Base-by-base conservation (phyloP, 345 rosid genomes). In the Nephelium lappaceum region DNA sequence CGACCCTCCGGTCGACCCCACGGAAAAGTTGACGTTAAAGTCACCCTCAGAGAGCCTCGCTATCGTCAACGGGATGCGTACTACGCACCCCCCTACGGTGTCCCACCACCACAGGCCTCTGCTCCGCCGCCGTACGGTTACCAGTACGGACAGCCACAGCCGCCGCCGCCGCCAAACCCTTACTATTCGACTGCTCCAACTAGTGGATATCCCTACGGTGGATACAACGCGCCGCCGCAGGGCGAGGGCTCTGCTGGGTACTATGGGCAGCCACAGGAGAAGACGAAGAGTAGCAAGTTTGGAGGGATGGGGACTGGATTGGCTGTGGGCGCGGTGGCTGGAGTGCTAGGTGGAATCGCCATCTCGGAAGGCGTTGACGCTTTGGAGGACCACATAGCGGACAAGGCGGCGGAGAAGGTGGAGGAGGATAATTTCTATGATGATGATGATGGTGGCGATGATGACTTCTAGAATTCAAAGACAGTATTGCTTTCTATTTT, bases 1-100 rank as follows among this genome's bases (percentile, higher is more conserved):
- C 97, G 98, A 41, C 95, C 97, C 5, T 95, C 98, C 0, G 97
- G 98, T 42, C 79, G 98, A 11, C 97, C 98, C 8, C 98, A 95
- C 0, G 98, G 98, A 7, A 92, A 95, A 60, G 31, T 93, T 11
- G 93, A 93, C 2, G 92, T 92, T 25, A 67, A 68, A 57, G 90
- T 93, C 41, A 64, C 78, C 42, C 77, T 93, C 43, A 67, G 79
- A 51, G 90, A 88, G 9, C 76, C 88, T 5, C 79, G 79, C 14
- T 87, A 85, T 47, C 31, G 39, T 0, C 67, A 55, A 0, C 58
- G 25, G 3, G 67, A 27, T 18, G 71, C 76, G 4, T 80, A 84
- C 74, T 58, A 77, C 58, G 83, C 87, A 7, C 77, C 87, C 12
- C 85, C 92, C 9, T 87, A 87, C 36, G 90, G 89, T 3, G 87